Evolutionary conservation across 805 yeast species (phyloP), one percentile per base, ranked within the genome.

Genomic region (Pichia scutulata): DNA sequence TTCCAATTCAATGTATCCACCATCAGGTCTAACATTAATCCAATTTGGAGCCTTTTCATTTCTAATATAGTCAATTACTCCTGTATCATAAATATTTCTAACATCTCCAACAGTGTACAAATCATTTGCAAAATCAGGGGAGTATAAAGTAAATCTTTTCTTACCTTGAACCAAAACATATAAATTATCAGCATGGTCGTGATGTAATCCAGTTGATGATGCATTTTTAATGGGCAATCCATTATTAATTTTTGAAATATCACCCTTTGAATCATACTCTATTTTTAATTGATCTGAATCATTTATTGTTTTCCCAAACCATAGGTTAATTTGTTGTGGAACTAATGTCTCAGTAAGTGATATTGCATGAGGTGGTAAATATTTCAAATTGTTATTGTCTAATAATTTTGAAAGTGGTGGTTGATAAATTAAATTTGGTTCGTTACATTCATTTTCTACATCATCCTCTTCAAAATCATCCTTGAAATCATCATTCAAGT

Each of bases 181-280:
- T 36, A 85, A 66, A 58, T 85, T 85, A 60, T 84, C 90, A 1
- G 90, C 87, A 64, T 84, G 90, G 61, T 85, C 92, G 61, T 85
- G 92, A 57, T 85, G 92, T 13, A 85, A 66, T 0, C 92, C 92
- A 1, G 89, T 82, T 0, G 89, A 82, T 0, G 81, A 70, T 1
- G 71, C 70, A n/a, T 56, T 56, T n/a, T 22, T 18, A 1, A 77
- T 76, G 1, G 88, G 84, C 0, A 83, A 64, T 22, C 87, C 87
- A 5, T 81, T 61, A 1, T 77, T 47, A 6, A 52, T 33, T 6
- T 33, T 21, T 2, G 37, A 18, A n/a, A 22, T 22, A 4, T 41
- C 41, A 18, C 25, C 28, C 8, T 36, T 21, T 9, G 16, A 4
- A 30, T 76, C 18, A 67, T 60, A 43, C 65, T 64, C 2, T 55